Evolutionary conservation across 176 grass and related monocot genomes (phyloP).

Genomic region (Hordeum marinum): DNA sequence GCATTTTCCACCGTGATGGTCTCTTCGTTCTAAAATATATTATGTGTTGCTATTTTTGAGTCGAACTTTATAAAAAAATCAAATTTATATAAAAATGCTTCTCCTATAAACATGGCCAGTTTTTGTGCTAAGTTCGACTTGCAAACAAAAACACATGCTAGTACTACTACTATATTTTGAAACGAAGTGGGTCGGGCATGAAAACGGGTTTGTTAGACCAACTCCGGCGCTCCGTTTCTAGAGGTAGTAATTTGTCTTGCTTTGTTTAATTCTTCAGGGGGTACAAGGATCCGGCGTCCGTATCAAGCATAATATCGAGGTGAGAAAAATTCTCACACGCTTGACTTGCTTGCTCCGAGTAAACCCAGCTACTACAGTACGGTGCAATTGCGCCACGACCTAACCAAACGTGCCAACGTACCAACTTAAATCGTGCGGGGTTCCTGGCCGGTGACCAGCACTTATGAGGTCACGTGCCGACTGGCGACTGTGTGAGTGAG

Average conservation of each 20-base stretch:
- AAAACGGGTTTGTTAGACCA: background rate
- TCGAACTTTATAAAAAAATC: too few species aligned
- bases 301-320: background rate
- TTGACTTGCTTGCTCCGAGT: background rate
- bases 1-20: too few species aligned
- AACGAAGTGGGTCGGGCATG: background rate
- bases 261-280: background rate
- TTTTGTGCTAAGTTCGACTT: too few species aligned
- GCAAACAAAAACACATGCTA: too few species aligned
- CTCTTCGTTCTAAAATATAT: too few species aligned
- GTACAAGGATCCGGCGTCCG: background rate
- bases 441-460: background rate
- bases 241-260: background rate
- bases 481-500: background rate
- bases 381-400: background rate
- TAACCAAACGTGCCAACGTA: background rate
- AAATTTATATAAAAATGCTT: too few species aligned
- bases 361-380: background rate
- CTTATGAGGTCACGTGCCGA: conserved; percentile 10
- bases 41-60: too few species aligned
- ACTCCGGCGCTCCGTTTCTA: background rate
- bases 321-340: background rate
- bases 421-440: background rate
- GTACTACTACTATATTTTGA: too few species aligned
- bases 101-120: too few species aligned